These are phyloP conservation scores for Boletus rubescentipes DNA, from an alignment of 768 basidiomycete species.

Conservation along the genomic window DNA sequence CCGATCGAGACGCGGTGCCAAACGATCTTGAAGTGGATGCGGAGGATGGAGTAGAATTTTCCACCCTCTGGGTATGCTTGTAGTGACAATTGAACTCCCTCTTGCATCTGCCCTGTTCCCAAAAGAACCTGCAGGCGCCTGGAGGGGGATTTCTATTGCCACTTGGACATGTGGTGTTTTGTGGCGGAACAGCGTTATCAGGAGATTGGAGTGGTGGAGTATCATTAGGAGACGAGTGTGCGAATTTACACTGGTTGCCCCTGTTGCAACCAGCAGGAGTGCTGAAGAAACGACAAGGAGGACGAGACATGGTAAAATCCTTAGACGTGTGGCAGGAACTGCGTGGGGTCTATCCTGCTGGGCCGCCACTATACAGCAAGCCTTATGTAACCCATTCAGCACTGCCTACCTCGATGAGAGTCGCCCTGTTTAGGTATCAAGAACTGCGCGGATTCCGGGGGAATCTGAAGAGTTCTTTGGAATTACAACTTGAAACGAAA, in stretches of 20 bases:
- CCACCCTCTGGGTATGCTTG: slow-evolving; percentile 32
- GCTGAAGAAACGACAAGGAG: slow-evolving; percentile 42
- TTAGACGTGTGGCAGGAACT: too few relatives aligned
- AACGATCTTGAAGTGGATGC: slow-evolving; percentile 7
- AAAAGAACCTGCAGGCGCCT: slow-evolving; percentile 50
- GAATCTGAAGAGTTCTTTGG: too few relatives aligned
- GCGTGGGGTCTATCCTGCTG: too few relatives aligned
- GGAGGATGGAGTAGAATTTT: slow-evolving; percentile 3
- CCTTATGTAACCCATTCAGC: neutral
- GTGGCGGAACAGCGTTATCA: slow-evolving; percentile 3
- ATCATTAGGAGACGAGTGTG: slow-evolving; percentile 21
- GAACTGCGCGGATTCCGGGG: too few relatives aligned
- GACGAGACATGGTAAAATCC: slow-evolving; percentile 22
- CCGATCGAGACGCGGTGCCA: slow-evolving; percentile 5
- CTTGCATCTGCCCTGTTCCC: slow-evolving; percentile 47
- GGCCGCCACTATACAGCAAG: neutral
- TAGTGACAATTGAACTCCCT: slow-evolving; percentile 46
- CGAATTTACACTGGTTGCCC: slow-evolving; percentile 41
- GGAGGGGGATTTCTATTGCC: slow-evolving; percentile 14
- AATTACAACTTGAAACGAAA: too few relatives aligned
- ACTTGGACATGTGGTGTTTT: neutral
- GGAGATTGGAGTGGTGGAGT: neutral
- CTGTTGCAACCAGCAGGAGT: slow-evolving; percentile 46
- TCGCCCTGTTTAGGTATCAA: too few relatives aligned
- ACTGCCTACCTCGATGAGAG: neutral